Evolutionary conservation across 2,329 filamentous ascomycete genomes (phyloP).

Genomic region (Acrocalymma vagum): DNA sequence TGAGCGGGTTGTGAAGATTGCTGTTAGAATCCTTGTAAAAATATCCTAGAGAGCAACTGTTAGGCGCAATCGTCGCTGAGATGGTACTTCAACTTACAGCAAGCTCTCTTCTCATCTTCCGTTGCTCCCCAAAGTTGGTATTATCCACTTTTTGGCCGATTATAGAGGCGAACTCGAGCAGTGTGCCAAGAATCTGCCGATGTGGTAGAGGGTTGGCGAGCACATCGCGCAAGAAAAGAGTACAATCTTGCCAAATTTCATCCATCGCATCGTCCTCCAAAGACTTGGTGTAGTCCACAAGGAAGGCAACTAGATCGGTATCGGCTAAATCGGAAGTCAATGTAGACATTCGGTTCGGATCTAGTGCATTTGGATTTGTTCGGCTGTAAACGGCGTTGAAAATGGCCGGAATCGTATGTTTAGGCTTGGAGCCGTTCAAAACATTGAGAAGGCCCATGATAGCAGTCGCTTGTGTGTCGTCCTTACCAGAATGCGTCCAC

Average conservation of each 20-base stretch:
- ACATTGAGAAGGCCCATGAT: slow-evolving; percentile 90
- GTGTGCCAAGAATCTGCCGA: slow-evolving; percentile 83
- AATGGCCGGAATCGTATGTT: slow-evolving; percentile 89
- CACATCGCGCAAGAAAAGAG: slow-evolving; percentile 87
- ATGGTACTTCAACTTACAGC: too few species aligned
- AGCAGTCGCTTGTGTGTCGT: slow-evolving; percentile 64
- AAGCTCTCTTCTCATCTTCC: slow-evolving; percentile 88
- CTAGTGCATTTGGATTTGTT: slow-evolving; percentile 82
- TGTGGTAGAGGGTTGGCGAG: slow-evolving; percentile 94
- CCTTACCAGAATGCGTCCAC: slow-evolving; percentile 69
- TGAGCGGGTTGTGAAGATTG: slow-evolving; percentile 91
- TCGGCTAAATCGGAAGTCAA: slow-evolving; percentile 86
- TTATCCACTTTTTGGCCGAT: slow-evolving; percentile 96
- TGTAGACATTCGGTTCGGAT: slow-evolving; percentile 83
- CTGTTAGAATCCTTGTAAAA: slow-evolving; percentile 85
- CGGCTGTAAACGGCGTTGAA: slow-evolving; percentile 97
- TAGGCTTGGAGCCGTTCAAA: slow-evolving; percentile 87
- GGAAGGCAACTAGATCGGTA: slow-evolving; percentile 83
- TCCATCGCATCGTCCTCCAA: slow-evolving; percentile 98
- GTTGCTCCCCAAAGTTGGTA: slow-evolving; percentile 94
- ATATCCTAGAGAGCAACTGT: slow-evolving; percentile 69
- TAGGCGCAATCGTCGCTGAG: too few species aligned
- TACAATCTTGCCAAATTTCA: slow-evolving; percentile 96
- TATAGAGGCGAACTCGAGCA: slow-evolving; percentile 89
- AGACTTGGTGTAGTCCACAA: slow-evolving; percentile 88